Base-by-base conservation (phyloP, 2,329 filamentous ascomycete species). In the Venturia pyrina region DNA sequence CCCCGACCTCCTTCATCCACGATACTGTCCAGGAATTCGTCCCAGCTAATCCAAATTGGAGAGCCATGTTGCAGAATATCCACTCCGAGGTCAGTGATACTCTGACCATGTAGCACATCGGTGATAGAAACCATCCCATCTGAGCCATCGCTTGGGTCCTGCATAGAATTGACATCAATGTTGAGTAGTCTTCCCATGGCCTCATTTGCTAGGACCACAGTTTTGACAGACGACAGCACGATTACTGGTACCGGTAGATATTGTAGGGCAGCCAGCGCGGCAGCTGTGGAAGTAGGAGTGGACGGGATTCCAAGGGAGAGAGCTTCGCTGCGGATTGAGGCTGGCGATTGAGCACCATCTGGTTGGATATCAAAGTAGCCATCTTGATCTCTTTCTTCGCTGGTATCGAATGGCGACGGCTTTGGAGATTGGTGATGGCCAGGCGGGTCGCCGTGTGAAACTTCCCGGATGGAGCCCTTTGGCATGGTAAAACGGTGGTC, bases 241-340 rank as follows among this genome's bases (percentile, higher is more conserved):
- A 92, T 74, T 5, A 90, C 74, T 0, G 89, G 89, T 60, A 90
- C 85, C 0, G 89, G 90, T 5, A 93, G 79, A 72, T 89, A 91
- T 71, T 90, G 88, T 75, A 93, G 78, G 5, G 88, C 86, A 0
- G 86, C 83, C 67, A 90, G 85, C 28, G 88, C 50, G n/a, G 53
- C 63, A 32, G 48, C 21, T 28, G 48, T 65, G 24, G 48, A 40
- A 17, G 63, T 24, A 41, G 53, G 61, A 13, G 65, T 34, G 48
- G 21, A n/a, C 1, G 37, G 37, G 5, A 56, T 50, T 2, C 37
- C 50, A 24, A 21, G 34, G 21, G 63, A 67, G 53, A 66, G 37
- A 56, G 64, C n/a, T 41, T 43, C 37, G 63, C 66, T 67, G 44
- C 37, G 48, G 34, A 65, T 48, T 5, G 66, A 67, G 24, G 44